phyloP scores from a whole-genome alignment of 2,329 filamentous ascomycete genomes.

The Cadophora luteo-olivacea region DNA sequence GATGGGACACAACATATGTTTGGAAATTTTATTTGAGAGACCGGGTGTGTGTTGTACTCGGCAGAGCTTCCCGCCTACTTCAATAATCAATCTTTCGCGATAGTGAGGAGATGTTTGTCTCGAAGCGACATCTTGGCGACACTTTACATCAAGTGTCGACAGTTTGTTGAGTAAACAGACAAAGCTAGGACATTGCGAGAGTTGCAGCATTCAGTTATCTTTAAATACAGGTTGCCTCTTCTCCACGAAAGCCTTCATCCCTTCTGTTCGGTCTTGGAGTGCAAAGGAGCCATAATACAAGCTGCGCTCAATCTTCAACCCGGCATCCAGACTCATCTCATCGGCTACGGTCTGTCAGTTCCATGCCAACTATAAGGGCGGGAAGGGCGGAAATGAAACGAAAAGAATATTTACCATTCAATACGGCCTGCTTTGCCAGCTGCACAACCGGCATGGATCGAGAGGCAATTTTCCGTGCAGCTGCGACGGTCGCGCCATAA shows the following conservation, averaged over 20 bases:
- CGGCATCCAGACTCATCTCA: slow-evolving; percentile 49
- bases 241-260: slow-evolving; percentile 64
- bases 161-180: neutral
- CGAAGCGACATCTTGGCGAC: neutral
- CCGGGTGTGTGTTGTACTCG: neutral
- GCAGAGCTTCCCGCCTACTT: neutral
- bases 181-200: neutral
- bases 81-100: neutral
- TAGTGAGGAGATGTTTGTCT: neutral
- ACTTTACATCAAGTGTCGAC: neutral
- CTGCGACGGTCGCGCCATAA: slow-evolving; percentile 46
- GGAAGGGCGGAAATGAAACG: neutral
- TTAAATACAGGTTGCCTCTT: slow-evolving; percentile 63
- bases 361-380: neutral
- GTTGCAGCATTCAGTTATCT: slow-evolving; percentile 37
- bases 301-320: slow-evolving; percentile 48
- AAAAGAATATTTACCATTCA: slow-evolving; percentile 44
- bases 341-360: slow-evolving; percentile 45
- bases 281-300: slow-evolving; percentile 48
- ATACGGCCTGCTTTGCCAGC: slow-evolving; percentile 53
- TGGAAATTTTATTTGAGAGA: neutral
- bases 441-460: slow-evolving; percentile 50
- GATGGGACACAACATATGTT: neutral
- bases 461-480: slow-evolving; percentile 49
- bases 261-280: slow-evolving; percentile 61